Percentiles rank a stretch among this genome's conserved stretches.
phyloP scores from a whole-genome alignment of 345 rosid genomes.

The Lepidium africanum region DNA sequence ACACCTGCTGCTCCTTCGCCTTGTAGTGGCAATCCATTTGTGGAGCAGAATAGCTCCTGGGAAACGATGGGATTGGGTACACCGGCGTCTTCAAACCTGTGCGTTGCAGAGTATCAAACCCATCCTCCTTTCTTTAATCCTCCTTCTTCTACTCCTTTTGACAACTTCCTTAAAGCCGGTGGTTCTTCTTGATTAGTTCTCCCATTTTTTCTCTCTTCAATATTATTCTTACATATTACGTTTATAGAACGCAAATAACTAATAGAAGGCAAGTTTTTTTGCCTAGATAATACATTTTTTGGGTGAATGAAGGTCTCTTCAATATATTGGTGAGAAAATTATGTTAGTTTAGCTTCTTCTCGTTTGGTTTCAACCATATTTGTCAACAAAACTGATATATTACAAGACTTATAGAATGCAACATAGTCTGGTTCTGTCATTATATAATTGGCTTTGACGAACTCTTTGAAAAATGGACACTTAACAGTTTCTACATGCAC shows the following conservation, averaged over 20 bases:
- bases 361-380: background rate
- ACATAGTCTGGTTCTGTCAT: background rate
- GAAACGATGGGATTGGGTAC: conserved; percentile 20
- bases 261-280: background rate
- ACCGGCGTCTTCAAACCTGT: conserved; percentile 18
- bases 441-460: background rate
- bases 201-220: background rate
- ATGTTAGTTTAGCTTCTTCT: background rate
- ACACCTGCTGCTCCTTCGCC: background rate
- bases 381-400: background rate
- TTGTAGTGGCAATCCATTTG: conserved; percentile 39
- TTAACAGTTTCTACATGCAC: background rate
- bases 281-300: background rate
- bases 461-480: background rate
- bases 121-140: conserved; percentile 40
- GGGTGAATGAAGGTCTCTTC: background rate
- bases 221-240: background rate
- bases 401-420: background rate
- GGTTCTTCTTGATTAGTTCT: conserved; percentile 38
- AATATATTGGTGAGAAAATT: background rate
- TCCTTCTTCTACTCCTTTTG: conserved; percentile 56
- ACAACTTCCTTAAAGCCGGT: conserved; percentile 52
- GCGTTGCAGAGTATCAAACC: conserved; percentile 41
- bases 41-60: conserved; percentile 22
- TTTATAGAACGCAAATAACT: conserved; percentile 3